These are phyloP conservation scores for Candida easanensis DNA, from an alignment of 805 yeast genomes.

Conservation along the genomic window DNA sequence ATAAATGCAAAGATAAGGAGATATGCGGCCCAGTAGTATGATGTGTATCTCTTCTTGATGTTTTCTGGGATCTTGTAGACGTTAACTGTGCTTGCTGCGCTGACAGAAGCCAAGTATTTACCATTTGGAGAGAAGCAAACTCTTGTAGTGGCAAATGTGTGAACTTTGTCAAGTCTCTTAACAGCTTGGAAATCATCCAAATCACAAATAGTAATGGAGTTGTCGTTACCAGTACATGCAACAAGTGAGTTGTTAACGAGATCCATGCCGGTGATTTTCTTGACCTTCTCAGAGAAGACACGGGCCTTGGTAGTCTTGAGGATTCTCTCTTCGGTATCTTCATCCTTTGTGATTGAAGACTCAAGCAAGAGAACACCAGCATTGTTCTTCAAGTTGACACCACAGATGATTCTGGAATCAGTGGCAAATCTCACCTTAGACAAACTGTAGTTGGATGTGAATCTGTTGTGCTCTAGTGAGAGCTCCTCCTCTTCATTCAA, in stretches of 20 bases:
- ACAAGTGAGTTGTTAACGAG: conserved; percentile 33
- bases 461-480: conserved; percentile 15
- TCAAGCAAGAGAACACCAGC: conserved; percentile 39
- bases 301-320: conserved; percentile 37
- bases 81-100: conserved; percentile 73
- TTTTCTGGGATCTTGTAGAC: conserved; percentile 58
- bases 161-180: conserved; percentile 59
- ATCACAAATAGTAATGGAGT: conserved; percentile 58
- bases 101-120: conserved; percentile 61
- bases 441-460: conserved; percentile 27
- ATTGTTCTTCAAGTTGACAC: conserved; percentile 39
- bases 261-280: conserved; percentile 56
- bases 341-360: conserved; percentile 17
- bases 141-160: conserved; percentile 74
- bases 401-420: conserved; percentile 37
- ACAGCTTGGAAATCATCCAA: conserved; percentile 48
- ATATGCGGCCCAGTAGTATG: conserved; percentile 10
- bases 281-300: conserved; percentile 44
- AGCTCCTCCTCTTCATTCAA: conserved; percentile 14
- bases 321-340: conserved; percentile 6
- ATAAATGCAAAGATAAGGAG: conserved; percentile 8
- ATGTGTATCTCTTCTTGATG: conserved; percentile 22
- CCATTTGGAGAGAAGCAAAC: conserved; percentile 71
- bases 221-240: conserved; percentile 52
- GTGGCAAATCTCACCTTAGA: conserved; percentile 43